Evolutionary conservation across 768 basidiomycete genomes (phyloP), one percentile per base, ranked within the genome.

Genomic region (Phlegmacium glaucopus): DNA sequence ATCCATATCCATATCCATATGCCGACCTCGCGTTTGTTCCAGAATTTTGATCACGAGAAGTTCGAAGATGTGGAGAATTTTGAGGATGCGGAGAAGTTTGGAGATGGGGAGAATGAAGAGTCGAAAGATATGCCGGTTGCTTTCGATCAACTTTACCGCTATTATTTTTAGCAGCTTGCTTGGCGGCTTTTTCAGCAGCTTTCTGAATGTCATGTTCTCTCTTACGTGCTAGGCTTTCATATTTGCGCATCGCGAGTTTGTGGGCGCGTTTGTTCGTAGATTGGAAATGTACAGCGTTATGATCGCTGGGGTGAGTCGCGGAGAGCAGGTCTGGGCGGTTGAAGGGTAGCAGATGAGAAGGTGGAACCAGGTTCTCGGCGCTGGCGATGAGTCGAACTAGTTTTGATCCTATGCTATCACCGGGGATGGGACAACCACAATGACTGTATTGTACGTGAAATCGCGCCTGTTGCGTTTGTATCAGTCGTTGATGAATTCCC

Each of bases 351-450:
- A 74, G 66, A 38, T 64, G 46, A 10, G 48, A 48, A 57, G 42
- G 66, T 55, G 15, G 64, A 57, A 43, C 55, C 52, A 49, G 39
- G n/a, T n/a, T n/a, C 26, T 36, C 47, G 37, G 35, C 52, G 26
- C 12, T 45, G 42, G 34, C 35, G 15, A 67, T 37, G 13, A 68
- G 47, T 3, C 71, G 71, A 9, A 63, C 52, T 35, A 81, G 61
- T 34, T 63, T 68, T 51, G 72, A 65, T 7, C 68, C 62, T 10
- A 77, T 63, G 6, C 64, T 71, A 18, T 72, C 70, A 6, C 74
- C 75, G 0, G 76, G 72, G 7, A 68, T 57, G 0, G 78, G 71
- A 54, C 83, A 83, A 2, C 83, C 82, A 47, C 82, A 85, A 50
- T 76, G 70, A 45, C 65, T 72, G 61, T 85, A 85, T 3, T 70